Base-by-base conservation (phyloP, 345 rosid species). In the Moricandia moricandioides region DNA sequence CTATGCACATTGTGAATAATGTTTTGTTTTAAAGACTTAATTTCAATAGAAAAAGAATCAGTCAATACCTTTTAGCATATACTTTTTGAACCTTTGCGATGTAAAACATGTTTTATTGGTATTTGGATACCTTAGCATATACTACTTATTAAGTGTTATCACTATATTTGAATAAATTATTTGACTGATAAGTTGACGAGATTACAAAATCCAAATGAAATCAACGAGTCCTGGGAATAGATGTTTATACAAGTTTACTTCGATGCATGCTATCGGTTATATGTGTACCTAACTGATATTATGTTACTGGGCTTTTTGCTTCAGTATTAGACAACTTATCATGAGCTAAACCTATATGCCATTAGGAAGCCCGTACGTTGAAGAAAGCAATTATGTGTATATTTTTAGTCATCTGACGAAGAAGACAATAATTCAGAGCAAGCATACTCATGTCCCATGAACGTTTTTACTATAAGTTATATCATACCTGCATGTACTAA, bases 241-340 rank as follows among this genome's bases (percentile, higher is more conserved):
- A 21, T 21, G 24, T 21, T 21, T 21, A 21, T 21, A 21, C 24
- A 21, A 21, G 24, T 21, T 21, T 21, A 21, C 24, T 21, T 21
- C 24, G 24, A 21, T 11, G 59, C 78, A 40, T 18, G 72, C 37
- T 6, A 45, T 66, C 47, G 26, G 39, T 27, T 21, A 59, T 16
- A 40, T 21, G 16, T 43, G 24, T 21, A 21, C 24, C 77, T 14
- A 55, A 43, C 8, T 0, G 2, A 26, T 9, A 17, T 37, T 37
- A 12, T 27, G 16, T 51, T 49, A 17, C n/a, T 67, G 78, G 68
- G 73, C 40, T 51, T 9, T 47, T 14, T 61, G 40, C 5, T 49
- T 14, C 7, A 8, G 5, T 63, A 24, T 31, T 8, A 9, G 34
- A 17, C 65, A 11, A 55, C 8, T 37, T 29, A 8, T 49, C 18